Base-by-base conservation (phyloP, 2,329 filamentous ascomycete genomes). In the Plenodomus tracheiphilus region DNA sequence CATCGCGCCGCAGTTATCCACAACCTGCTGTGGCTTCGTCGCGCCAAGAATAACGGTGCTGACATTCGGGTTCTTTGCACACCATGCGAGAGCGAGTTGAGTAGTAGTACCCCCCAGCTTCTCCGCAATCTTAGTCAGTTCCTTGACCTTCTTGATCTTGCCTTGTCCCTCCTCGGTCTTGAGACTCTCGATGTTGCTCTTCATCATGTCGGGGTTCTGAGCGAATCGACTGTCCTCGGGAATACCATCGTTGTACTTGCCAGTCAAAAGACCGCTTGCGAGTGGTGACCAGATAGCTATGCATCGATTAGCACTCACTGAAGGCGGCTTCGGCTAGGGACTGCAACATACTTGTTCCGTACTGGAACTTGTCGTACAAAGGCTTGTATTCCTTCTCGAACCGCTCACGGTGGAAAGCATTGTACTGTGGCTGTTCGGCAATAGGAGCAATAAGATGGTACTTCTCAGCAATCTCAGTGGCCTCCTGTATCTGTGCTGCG, bases 161-260 rank as follows among this genome's bases (percentile, higher is more conserved):
- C 74, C 74, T 63, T 79, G 72, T 43, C 78, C 78, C 53, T 79
- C 78, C 8, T 76, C 74, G 28, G 62, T 74, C 65, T 79, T 74
- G 45, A 82, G 75, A 42, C 71, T 71, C 59, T 78, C 77, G 51
- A 85, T 77, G 16, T 78, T 81, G 59, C 78, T 75, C 56, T 80
- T 79, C 69, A 85, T 85, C 59, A 80, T 79, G 43, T 78, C 78
- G 51, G 79, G 77, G 71, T 83, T 82, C 56, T 75, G 81, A 46
- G 80, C 80, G 59, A 84, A 84, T 30, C 84, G 81, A 34, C 81
- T 85, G 61, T 79, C 82, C 59, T 82, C 77, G 15, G 82, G 81
- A 46, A 85, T 81, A 45, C 82, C 82, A 53, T 84, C 77, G 68
- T 85, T 84, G 76, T 86, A 85, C 72, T 85, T 86, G 61, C 83